Percentiles rank a stretch among this genome's conserved stretches.
Evolutionary conservation across 1,139 yeast species (phyloP).

Genomic region (Yamadazyma epiphylla): DNA sequence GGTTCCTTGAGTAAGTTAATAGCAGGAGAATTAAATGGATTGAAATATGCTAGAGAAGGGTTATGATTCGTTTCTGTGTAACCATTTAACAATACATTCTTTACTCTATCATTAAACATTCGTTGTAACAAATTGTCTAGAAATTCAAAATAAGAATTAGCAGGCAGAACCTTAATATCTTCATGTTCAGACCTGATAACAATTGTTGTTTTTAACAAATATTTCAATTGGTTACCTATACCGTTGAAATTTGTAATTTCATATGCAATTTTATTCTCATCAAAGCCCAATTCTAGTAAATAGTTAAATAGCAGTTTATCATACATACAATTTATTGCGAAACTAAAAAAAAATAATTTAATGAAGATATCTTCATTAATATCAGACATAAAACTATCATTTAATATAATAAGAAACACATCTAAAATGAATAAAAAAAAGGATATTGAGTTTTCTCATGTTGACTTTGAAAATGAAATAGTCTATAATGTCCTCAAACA

Average conservation of each 20-base stretch:
- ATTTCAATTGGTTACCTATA: too few species aligned
- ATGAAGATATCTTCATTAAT: neutral
- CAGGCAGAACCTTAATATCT: too few species aligned
- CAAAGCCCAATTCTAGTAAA: too few species aligned
- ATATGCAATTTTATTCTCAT: too few species aligned
- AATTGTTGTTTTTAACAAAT: too few species aligned
- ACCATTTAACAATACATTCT: constrained; percentile 23
- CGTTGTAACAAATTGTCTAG: constrained; percentile 20
- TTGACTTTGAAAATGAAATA: constrained; percentile 47
- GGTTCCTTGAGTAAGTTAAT: constrained; percentile 28
- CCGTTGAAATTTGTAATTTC: too few species aligned
- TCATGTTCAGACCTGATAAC: too few species aligned
- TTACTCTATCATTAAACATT: constrained; percentile 15
- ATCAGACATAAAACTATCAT: constrained; percentile 3
- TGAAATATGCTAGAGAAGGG: constrained; percentile 6
- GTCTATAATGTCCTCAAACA: constrained; percentile 49
- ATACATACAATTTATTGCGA: too few species aligned
- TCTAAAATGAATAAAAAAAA: constrained; percentile 9
- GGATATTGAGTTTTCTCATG: constrained; percentile 10
- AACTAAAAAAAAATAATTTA: too few species aligned
- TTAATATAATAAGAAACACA: constrained; percentile 5
- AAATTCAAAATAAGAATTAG: constrained; percentile 21
- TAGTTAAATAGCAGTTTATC: too few species aligned
- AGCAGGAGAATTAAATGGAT: constrained; percentile 22
- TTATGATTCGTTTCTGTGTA: constrained; percentile 17